These are phyloP conservation scores for Ramichloridium luteum DNA, from an alignment of 2,329 filamentous ascomycete genomes.

Conservation along the genomic window DNA sequence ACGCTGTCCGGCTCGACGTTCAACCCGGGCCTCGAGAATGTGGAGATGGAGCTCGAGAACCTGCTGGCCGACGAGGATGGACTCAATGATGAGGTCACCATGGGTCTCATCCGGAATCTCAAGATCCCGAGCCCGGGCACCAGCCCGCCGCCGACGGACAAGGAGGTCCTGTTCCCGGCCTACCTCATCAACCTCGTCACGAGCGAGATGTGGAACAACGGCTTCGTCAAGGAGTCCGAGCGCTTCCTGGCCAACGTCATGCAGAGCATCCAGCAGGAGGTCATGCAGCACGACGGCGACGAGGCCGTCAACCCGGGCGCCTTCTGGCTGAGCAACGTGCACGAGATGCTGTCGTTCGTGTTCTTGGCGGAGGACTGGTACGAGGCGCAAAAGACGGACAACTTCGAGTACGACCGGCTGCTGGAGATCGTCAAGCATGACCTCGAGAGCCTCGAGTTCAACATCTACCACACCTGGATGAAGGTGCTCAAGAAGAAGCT, in stretches of 20 bases:
- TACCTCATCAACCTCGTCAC: slow-evolving; percentile 99
- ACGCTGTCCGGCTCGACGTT: slow-evolving; percentile 65
- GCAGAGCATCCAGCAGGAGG: slow-evolving; percentile 98
- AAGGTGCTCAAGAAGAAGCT: slow-evolving; percentile 99
- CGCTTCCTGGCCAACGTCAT: slow-evolving; percentile 98
- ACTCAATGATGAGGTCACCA: slow-evolving; percentile 90
- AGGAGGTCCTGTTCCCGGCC: slow-evolving; percentile 95
- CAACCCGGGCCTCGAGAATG: slow-evolving; percentile 70
- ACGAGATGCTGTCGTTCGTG: slow-evolving; percentile 99
- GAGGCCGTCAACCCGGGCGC: slow-evolving; percentile 94
- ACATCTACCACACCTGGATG: slow-evolving; percentile 99
- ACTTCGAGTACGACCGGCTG: slow-evolving; percentile 95
- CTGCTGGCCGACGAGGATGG: slow-evolving; percentile 90
- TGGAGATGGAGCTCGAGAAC: slow-evolving; percentile 88
- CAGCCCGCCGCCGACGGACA: slow-evolving; percentile 84
- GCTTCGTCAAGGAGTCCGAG: slow-evolving; percentile 98
- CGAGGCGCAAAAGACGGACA: slow-evolving; percentile 97
- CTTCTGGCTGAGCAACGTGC: slow-evolving; percentile 98
- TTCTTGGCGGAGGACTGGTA: slow-evolving; percentile 99
- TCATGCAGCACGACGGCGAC: slow-evolving; percentile 97
- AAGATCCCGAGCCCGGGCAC: slow-evolving; percentile 87
- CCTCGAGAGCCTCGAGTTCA: slow-evolving; percentile 94
- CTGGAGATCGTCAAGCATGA: slow-evolving; percentile 99
- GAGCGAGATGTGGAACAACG: slow-evolving; percentile 99
- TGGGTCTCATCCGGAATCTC: slow-evolving; percentile 89